phyloP scores from a whole-genome alignment of 805 yeast species.

The Saturnispora serradocipensis region DNA sequence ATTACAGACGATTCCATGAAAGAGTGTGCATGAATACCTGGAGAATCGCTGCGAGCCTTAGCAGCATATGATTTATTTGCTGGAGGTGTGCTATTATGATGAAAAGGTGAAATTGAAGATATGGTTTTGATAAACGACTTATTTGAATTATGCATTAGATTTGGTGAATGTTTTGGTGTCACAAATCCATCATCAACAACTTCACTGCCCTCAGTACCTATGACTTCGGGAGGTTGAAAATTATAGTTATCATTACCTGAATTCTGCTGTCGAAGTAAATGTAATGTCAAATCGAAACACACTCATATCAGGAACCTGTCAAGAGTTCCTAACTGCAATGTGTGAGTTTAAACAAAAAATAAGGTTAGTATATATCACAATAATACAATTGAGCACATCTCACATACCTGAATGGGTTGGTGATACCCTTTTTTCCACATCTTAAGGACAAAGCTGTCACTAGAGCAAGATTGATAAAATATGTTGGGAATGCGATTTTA shows the following conservation, averaged over 20 bases:
- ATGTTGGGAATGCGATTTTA: background rate
- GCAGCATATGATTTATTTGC: slow-evolving; percentile 9
- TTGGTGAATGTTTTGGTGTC: slow-evolving; percentile 5
- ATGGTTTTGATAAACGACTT: slow-evolving; percentile 6
- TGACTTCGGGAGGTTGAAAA: slow-evolving; percentile 8
- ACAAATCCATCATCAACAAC: background rate
- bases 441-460: background rate
- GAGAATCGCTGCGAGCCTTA: slow-evolving; percentile 10
- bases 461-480: background rate
- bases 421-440: slow-evolving; percentile 29
- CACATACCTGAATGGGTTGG: slow-evolving; percentile 24
- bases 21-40: slow-evolving; percentile 9
- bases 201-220: background rate
- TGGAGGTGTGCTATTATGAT: slow-evolving; percentile 6
- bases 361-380: background rate
- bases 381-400: background rate
- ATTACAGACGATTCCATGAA: slow-evolving; percentile 10
- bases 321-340: background rate
- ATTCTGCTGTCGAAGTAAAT: background rate
- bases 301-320: background rate
- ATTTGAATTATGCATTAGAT: background rate
- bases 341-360: background rate
- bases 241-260: slow-evolving; percentile 1
- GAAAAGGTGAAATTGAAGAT: slow-evolving; percentile 10
- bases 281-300: background rate